These are phyloP conservation scores for Arctium lappa DNA, from an alignment of 129 eudicot genomes.

Conservation along the genomic window DNA sequence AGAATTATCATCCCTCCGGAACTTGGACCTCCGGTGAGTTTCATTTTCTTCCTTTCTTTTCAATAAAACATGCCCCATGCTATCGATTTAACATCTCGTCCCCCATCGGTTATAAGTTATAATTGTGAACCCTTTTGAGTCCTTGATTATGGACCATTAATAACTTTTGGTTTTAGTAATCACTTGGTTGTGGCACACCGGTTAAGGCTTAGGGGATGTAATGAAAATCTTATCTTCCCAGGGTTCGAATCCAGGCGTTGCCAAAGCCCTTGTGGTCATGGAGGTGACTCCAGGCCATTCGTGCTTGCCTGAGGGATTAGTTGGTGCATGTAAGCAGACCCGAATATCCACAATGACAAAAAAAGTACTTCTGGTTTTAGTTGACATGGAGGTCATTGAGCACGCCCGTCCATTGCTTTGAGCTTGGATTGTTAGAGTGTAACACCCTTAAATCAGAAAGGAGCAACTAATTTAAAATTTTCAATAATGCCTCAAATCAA, in stretches of 20 bases:
- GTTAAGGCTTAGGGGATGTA: background rate
- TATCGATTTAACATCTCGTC: background rate
- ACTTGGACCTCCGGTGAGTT: slow-evolving; percentile 98
- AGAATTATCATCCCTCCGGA: slow-evolving; percentile 97
- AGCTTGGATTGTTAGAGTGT: background rate
- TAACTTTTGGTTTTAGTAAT: background rate
- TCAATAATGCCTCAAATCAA: too few species aligned
- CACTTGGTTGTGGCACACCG: background rate
- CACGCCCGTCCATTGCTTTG: background rate
- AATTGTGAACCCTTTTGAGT: background rate
- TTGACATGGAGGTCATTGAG: background rate
- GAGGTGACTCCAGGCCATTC: background rate
- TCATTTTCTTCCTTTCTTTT: background rate
- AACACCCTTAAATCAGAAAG: too few species aligned
- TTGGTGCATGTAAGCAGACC: background rate
- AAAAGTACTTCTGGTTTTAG: background rate
- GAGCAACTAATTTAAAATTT: too few species aligned
- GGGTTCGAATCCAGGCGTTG: background rate
- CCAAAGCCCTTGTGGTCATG: background rate
- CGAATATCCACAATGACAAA: too few species aligned
- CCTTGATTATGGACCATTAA: background rate
- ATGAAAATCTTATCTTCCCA: background rate
- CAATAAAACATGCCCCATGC: background rate
- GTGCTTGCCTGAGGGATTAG: background rate
- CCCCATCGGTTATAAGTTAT: background rate